A percentile compares a stretch with the other conserved stretches of the same genome.
Conservation (phyloP, 768 basidiomycete species). For the Mycena rosella region DNA sequence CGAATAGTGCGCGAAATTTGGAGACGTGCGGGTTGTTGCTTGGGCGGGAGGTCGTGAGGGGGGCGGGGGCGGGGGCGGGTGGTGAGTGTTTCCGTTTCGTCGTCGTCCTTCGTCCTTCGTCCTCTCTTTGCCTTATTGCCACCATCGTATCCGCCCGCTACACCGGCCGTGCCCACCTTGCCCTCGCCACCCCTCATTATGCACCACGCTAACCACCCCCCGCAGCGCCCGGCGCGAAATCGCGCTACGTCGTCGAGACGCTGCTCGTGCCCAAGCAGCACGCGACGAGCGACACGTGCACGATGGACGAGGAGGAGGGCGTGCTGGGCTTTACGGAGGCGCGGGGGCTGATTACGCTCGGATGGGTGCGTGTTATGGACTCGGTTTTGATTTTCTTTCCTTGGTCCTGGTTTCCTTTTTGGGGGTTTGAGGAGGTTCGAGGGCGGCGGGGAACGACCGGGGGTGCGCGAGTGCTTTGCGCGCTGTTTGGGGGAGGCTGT, state of each 20-base stretch:
- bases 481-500: too few relatives aligned
- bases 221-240: constrained; percentile 42
- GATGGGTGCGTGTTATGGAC: constrained; percentile 75
- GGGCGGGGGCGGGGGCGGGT: neutral
- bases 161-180: too few relatives aligned
- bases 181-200: too few relatives aligned
- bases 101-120: neutral
- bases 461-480: too few relatives aligned
- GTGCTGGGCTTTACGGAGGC: constrained; percentile 89
- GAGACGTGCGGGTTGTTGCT: constrained; percentile 92
- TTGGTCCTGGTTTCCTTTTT: too few relatives aligned
- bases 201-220: neutral
- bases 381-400: too few relatives aligned
- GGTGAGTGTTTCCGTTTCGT: too few relatives aligned
- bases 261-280: constrained; percentile 91
- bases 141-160: neutral
- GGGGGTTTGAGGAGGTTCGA: too few relatives aligned
- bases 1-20: constrained; percentile 81
- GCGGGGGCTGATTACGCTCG: constrained; percentile 84
- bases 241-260: constrained; percentile 75
- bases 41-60: constrained; percentile 62
- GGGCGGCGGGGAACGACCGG: too few relatives aligned
- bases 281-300: constrained; percentile 92
- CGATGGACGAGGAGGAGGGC: constrained; percentile 91
- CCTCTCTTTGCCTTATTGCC: neutral